A percentile compares a stretch with the other conserved stretches of the same genome.
Conservation (phyloP, 2,329 filamentous ascomycete species). For the Coniella vitis region DNA sequence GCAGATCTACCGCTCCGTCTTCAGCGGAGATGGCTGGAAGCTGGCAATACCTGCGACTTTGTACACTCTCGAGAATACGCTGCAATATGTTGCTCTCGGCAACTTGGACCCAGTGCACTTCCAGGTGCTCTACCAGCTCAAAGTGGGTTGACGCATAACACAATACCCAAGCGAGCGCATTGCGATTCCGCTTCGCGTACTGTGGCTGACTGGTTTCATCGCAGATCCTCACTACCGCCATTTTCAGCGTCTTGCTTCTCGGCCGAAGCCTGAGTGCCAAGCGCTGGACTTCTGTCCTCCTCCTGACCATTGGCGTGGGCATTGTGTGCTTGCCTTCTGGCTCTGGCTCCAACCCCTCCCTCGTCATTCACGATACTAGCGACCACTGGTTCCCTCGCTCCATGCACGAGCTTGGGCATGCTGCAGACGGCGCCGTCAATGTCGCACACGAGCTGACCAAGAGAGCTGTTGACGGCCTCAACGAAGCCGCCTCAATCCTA, state of each 20-base stretch:
- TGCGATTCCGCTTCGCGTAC: background rate
- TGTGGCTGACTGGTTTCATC: background rate
- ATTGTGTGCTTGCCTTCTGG: conserved; percentile 73
- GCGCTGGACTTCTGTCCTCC: conserved; percentile 73
- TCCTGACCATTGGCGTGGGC: conserved; percentile 75
- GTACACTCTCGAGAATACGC: conserved; percentile 87
- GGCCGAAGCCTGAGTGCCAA: conserved; percentile 61
- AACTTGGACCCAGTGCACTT: conserved; percentile 91
- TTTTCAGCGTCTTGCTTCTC: conserved; percentile 78
- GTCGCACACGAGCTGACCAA: conserved; percentile 46
- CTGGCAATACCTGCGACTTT: conserved; percentile 80
- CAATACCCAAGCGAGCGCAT: too few relatives aligned
- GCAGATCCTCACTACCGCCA: conserved; percentile 75
- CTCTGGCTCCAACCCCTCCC: conserved; percentile 38
- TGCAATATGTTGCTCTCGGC: conserved; percentile 86
- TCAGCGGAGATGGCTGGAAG: conserved; percentile 91
- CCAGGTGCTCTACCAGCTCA: conserved; percentile 88
- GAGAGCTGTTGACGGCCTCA: conserved; percentile 33
- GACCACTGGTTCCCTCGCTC: conserved; percentile 71
- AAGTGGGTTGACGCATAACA: conserved; percentile 39
- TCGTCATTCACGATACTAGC: conserved; percentile 56
- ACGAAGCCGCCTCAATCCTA: conserved; percentile 34
- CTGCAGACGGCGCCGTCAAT: conserved; percentile 44
- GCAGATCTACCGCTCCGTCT: conserved; percentile 73
- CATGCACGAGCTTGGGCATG: conserved; percentile 66